phyloP scores from a whole-genome alignment of 768 basidiomycete genomes.

The Leucocoprinus leucothites region DNA sequence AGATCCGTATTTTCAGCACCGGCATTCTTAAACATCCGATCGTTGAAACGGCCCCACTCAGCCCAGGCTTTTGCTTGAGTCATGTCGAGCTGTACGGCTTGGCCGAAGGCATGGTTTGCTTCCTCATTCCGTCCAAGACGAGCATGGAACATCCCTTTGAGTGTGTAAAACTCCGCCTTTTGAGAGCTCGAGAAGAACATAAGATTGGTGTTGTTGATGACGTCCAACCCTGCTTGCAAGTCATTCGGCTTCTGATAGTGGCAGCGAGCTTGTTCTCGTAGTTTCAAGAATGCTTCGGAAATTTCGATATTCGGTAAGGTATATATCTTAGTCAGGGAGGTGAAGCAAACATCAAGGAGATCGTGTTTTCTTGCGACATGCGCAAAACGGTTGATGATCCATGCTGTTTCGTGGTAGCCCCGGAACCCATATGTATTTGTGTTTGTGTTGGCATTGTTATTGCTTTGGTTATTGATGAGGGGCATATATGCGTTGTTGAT shows the following conservation, averaged over 20 bases:
- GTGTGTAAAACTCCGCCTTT: constrained; percentile 97
- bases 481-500: constrained; percentile 97
- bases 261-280: constrained; percentile 97
- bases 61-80: constrained; percentile 96
- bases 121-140: constrained; percentile 84
- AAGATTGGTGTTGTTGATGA: constrained; percentile 99
- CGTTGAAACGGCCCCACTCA: constrained; percentile 95
- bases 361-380: constrained; percentile 98
- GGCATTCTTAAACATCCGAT: constrained; percentile 87
- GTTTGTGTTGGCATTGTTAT: constrained; percentile 49
- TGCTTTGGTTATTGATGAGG: constrained; percentile 64
- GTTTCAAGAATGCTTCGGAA: constrained; percentile 97
- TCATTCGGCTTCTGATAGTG: constrained; percentile 96
- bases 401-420: constrained; percentile 98
- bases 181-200: constrained; percentile 95
- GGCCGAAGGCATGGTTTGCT: constrained; percentile 87
- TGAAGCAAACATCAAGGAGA: constrained; percentile 93
- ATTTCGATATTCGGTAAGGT: constrained; percentile 99
- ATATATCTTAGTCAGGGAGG: constrained; percentile 94
- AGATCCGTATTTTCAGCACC: constrained; percentile 72
- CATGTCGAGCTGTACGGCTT: constrained; percentile 96
- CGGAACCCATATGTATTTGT: constrained; percentile 88
- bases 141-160: constrained; percentile 98
- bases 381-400: constrained; percentile 99
- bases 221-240: constrained; percentile 90